Base-by-base conservation (phyloP, 1,284 basidiomycete species). In the Malassezia arunalokei region DNA sequence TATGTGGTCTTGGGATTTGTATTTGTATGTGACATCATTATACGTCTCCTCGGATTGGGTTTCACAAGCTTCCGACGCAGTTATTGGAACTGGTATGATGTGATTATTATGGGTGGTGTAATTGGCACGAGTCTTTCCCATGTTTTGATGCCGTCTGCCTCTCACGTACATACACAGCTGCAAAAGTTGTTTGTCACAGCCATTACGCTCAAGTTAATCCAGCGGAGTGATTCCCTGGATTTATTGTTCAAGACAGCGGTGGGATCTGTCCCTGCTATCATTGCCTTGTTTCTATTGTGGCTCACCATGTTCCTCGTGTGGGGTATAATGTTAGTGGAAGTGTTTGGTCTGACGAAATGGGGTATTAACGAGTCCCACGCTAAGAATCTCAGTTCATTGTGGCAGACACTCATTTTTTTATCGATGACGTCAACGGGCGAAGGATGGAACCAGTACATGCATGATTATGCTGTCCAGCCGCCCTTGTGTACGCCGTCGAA, bases 181-280 rank as follows among this genome's bases (percentile, higher is more conserved):
- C 88, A 95, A 71, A 96, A 95, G 75, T 78, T 96, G 9, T 96
- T 98, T 76, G 78, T 98, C 40, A 88, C 92, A 58, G 84, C 83
- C 59, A 86, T 95, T 47, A 83, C 87, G 0, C 84, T 96, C 78
- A 98, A 98, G 75, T 80, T 98, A 20, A 87, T 95, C 1, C 88
- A 95, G 71, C 81, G 86, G 46, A 85, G 84, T 56, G 84, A 89
- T 66, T 83, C 82, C 58, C 78, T 98, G 54, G 96, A 96, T 66
- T 88, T 94, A 75, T 78, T 98, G 15, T 96, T 96, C 81, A 95
- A 95, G 76, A 95, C 90, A 6, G 87, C 88, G 1, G 80, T 87
- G 14, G 83, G 89, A 40, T 90, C 87, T 75, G 76, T 95, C 30
- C 87, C 87, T 0, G 83, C 85, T 17, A 92, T 98, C 56, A 66